phyloP scores from a whole-genome alignment of 2,329 filamentous ascomycete genomes.

The Microsporum ferrugineum region DNA sequence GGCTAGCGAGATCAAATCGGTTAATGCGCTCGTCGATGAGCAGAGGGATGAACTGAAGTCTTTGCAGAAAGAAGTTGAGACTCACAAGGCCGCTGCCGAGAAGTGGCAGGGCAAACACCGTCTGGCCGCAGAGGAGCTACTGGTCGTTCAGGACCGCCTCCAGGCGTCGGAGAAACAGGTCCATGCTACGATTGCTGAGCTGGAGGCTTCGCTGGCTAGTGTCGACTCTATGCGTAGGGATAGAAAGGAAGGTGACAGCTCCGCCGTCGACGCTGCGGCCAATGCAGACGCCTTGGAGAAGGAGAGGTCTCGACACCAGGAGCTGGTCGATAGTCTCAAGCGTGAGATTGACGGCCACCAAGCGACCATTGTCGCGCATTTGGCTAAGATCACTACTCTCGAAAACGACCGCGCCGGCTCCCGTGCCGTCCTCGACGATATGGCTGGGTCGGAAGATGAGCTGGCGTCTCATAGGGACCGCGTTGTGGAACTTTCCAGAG shows the following conservation, averaged over 20 bases:
- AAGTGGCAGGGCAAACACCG: conserved; percentile 68
- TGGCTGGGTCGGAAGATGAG: conserved; percentile 45
- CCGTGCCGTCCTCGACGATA: conserved; percentile 56
- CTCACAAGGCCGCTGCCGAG: conserved; percentile 59
- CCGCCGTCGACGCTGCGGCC: conserved; percentile 25
- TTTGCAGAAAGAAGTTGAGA: conserved; percentile 46
- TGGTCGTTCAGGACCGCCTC: conserved; percentile 60
- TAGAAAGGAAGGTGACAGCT: conserved; percentile 18
- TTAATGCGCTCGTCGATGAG: conserved; percentile 46
- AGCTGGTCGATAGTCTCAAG: conserved; percentile 52
- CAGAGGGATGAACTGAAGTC: conserved; percentile 26
- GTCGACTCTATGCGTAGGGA: conserved; percentile 38
- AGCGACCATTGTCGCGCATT: conserved; percentile 56
- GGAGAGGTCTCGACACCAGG: conserved; percentile 47
- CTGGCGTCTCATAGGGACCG: conserved; percentile 33
- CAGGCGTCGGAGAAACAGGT: conserved; percentile 62
- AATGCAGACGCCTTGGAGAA: conserved; percentile 38
- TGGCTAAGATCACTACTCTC: conserved; percentile 58
- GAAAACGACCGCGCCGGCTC: conserved; percentile 60
- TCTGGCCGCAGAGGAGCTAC: conserved; percentile 56
- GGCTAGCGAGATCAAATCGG: conserved; percentile 54
- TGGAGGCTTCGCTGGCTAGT: conserved; percentile 55
- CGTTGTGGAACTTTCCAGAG: conserved; percentile 45
- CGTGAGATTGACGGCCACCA: conserved; percentile 73
- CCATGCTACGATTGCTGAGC: conserved; percentile 56